phyloP scores from a whole-genome alignment of 164 flowering plant genomes.

The Annona squamosa region DNA sequence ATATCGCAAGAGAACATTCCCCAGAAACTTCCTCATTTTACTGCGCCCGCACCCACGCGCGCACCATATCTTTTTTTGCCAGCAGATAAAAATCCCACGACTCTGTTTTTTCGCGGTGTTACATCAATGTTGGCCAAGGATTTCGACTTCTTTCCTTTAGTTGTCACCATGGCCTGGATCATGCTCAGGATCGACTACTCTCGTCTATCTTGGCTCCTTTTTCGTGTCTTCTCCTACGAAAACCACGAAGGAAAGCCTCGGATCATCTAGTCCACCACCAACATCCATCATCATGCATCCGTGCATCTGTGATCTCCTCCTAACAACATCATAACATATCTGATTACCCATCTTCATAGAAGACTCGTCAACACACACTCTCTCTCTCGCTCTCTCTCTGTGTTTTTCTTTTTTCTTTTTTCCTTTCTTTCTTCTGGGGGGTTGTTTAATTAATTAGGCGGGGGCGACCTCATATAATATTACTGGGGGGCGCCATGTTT shows the following conservation, averaged over 20 bases:
- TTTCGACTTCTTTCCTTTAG: slow-evolving; percentile 38
- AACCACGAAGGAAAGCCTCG: slow-evolving; percentile 86
- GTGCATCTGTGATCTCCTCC: no score
- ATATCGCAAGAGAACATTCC: not conserved
- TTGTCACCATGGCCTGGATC: slow-evolving; percentile 69
- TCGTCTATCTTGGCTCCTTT: slow-evolving; percentile 73
- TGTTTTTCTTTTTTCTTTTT: not conserved
- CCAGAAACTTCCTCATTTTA: not conserved
- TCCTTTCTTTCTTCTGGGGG: not conserved
- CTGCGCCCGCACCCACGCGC: not conserved
- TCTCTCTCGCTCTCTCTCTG: not conserved
- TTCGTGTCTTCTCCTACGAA: slow-evolving; percentile 70
- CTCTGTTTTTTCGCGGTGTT: not conserved
- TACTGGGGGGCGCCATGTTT: slow-evolving; percentile 1
- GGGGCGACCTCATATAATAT: not conserved
- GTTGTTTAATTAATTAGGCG: not conserved
- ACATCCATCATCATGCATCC: not conserved
- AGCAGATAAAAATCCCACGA: not conserved
- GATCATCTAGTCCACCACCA: slow-evolving; percentile 26
- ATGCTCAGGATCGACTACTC: slow-evolving; percentile 72
- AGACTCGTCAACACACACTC: not conserved
- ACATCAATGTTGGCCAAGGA: slow-evolving; percentile 36
- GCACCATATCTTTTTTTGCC: not conserved
- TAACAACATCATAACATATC: no score
- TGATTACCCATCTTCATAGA: not conserved